A percentile compares a stretch with the other conserved stretches of the same genome.
Evolutionary conservation across 1,139 yeast species (phyloP).

Genomic region (Geotrichum macrosporum): DNA sequence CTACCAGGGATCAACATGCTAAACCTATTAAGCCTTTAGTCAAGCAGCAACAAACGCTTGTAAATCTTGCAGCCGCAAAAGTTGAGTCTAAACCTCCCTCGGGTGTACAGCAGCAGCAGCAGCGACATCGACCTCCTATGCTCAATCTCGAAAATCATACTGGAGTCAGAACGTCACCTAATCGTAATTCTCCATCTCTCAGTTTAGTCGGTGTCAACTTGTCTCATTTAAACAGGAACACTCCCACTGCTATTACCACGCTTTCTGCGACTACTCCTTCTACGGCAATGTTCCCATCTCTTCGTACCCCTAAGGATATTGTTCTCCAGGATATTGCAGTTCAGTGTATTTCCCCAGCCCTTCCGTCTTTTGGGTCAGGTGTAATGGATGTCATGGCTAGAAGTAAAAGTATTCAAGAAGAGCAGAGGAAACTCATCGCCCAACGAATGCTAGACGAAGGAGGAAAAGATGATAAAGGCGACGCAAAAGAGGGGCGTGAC

Average conservation of each 20-base stretch:
- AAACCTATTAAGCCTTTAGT: not conserved
- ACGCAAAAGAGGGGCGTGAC: not conserved
- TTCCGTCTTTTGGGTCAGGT: constrained; percentile 32
- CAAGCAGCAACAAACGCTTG: not conserved
- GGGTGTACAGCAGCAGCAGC: too few species aligned
- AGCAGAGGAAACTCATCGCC: constrained; percentile 38
- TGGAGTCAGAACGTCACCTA: constrained; percentile 1
- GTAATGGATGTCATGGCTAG: constrained; percentile 19
- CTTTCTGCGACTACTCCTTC: constrained; percentile 15
- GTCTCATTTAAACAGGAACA: constrained; percentile 12
- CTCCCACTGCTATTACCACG: constrained; percentile 16
- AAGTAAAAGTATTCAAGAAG: constrained; percentile 31
- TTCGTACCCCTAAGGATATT: constrained; percentile 36
- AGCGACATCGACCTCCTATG: constrained; percentile 22
- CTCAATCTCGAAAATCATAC: constrained; percentile 16
- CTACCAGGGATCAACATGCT: not conserved
- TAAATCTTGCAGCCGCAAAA: too few species aligned
- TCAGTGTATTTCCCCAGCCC: constrained; percentile 42
- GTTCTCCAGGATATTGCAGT: constrained; percentile 36
- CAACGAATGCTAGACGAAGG: constrained; percentile 24
- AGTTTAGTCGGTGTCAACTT: constrained; percentile 13
- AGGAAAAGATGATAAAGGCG: not conserved
- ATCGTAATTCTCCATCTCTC: constrained; percentile 1
- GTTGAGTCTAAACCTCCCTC: not conserved
- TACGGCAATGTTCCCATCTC: constrained; percentile 19